Conservation (phyloP, 2,329 filamentous ascomycete species). For the Ceratocystis alfenasii region DNA sequence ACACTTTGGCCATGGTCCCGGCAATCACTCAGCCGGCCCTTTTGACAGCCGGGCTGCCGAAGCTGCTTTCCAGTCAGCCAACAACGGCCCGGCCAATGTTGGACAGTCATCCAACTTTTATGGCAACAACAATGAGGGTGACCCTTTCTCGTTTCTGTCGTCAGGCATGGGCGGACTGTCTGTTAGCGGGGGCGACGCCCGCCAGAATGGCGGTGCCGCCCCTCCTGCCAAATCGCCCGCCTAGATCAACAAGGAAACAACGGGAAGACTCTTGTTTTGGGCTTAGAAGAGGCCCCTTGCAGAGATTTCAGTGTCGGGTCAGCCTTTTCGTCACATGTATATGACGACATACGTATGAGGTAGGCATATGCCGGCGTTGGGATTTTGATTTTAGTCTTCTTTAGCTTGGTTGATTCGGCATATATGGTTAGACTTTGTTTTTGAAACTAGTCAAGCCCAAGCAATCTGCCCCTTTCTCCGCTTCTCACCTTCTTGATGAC, state of each 20-base stretch:
- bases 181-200: slow-evolving; percentile 51
- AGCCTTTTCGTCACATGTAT: neutral
- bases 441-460: slow-evolving; percentile 9
- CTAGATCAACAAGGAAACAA: slow-evolving; percentile 29
- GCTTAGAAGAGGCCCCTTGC: neutral
- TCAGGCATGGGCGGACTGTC: slow-evolving; percentile 60
- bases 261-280: slow-evolving; percentile 7
- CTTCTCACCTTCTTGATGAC: slow-evolving; percentile 2
- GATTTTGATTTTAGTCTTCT: slow-evolving; percentile 10
- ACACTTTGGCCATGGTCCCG: slow-evolving; percentile 63
- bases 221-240: slow-evolving; percentile 50
- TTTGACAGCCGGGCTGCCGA: slow-evolving; percentile 92
- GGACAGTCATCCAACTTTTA: slow-evolving; percentile 55
- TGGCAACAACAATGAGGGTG: slow-evolving; percentile 46
- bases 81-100: slow-evolving; percentile 66
- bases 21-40: slow-evolving; percentile 69
- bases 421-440: slow-evolving; percentile 11
- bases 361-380: slow-evolving; percentile 11
- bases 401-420: slow-evolving; percentile 5
- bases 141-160: slow-evolving; percentile 71
- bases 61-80: slow-evolving; percentile 82
- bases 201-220: slow-evolving; percentile 48
- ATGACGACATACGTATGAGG: slow-evolving; percentile 5
- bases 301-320: slow-evolving; percentile 8
- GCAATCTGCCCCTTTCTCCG: neutral